A percentile compares a stretch with the other conserved stretches of the same genome.
These are phyloP conservation scores for Bocquillonia castaneifolia DNA, from an alignment of 441 rosid genomes.

Conservation along the genomic window DNA sequence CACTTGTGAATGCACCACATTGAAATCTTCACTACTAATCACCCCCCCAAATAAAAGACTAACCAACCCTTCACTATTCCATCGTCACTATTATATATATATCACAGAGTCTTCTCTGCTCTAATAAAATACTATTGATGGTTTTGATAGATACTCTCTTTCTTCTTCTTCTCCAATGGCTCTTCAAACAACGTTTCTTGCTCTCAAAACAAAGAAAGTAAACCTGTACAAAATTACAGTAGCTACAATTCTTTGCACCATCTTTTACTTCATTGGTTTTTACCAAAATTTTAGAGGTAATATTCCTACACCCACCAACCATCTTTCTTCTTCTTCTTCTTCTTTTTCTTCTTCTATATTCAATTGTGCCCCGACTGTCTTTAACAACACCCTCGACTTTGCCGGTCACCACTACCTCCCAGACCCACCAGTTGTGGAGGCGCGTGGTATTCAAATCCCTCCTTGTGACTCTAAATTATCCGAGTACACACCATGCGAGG, in stretches of 20 bases:
- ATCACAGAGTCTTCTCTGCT: no score
- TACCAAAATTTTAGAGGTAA: constrained; percentile 38
- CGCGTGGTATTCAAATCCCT: constrained; percentile 27
- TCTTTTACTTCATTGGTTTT: constrained; percentile 45
- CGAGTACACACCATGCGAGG: constrained; percentile 85
- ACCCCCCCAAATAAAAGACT: background rate
- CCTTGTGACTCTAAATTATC: constrained; percentile 36
- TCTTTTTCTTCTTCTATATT: constrained; percentile 12
- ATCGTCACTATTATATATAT: background rate
- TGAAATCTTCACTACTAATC: constrained; percentile 5
- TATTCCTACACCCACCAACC: background rate
- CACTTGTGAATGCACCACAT: background rate
- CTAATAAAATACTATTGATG: no score
- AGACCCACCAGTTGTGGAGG: background rate
- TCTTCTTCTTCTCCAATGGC: no score
- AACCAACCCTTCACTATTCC: background rate
- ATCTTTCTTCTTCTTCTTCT: constrained; percentile 12
- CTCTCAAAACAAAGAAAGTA: constrained; percentile 37
- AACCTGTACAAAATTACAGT: constrained; percentile 43
- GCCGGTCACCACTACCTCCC: constrained; percentile 24
- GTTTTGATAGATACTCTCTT: no score
- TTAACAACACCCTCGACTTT: constrained; percentile 36
- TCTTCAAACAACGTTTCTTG: background rate
- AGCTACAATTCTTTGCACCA: constrained; percentile 37
- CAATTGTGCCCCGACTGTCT: constrained; percentile 12